Conservation (phyloP, 148 eudicot species). For the Amaranthus cruentus region DNA sequence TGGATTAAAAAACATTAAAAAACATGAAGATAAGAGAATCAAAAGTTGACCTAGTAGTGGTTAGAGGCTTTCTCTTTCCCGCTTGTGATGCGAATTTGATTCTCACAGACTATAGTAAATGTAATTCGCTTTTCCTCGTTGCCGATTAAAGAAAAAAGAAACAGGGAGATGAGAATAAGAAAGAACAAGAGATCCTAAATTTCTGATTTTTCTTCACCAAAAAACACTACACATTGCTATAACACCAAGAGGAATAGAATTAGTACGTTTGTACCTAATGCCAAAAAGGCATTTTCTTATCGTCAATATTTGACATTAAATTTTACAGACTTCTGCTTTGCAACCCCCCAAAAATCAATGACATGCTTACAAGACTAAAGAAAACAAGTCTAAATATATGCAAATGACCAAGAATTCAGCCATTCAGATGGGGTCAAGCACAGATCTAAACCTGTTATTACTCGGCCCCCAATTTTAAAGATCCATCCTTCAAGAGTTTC, state of each 20-base stretch:
- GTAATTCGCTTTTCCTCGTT: no score
- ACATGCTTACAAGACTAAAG: conserved; percentile 5
- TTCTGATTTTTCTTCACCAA: conserved; percentile 1
- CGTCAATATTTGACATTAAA: conserved; percentile 21
- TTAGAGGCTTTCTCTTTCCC: no score
- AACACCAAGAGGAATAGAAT: conserved; percentile 11
- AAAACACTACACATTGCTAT: conserved; percentile 11
- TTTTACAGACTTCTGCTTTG: conserved; percentile 24
- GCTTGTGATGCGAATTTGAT: no score
- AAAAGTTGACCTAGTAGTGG: no score
- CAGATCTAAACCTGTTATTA: conserved; percentile 29
- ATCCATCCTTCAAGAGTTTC: conserved; percentile 88
- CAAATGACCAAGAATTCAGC: conserved; percentile 26
- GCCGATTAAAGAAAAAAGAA: not conserved
- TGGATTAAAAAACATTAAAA: no score
- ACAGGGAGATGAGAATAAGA: not conserved
- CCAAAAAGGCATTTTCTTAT: conserved; percentile 16
- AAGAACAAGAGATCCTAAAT: not conserved
- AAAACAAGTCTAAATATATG: conserved; percentile 34
- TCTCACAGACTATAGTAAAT: no score
- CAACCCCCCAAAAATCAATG: conserved; percentile 25
- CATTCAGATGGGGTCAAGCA: conserved; percentile 22
- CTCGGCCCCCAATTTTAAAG: conserved; percentile 63
- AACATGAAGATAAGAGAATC: no score
- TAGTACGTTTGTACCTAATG: conserved; percentile 18